Evolutionary conservation across 345 rosid genomes (phyloP).

Genomic region (Reutealis trisperma): DNA sequence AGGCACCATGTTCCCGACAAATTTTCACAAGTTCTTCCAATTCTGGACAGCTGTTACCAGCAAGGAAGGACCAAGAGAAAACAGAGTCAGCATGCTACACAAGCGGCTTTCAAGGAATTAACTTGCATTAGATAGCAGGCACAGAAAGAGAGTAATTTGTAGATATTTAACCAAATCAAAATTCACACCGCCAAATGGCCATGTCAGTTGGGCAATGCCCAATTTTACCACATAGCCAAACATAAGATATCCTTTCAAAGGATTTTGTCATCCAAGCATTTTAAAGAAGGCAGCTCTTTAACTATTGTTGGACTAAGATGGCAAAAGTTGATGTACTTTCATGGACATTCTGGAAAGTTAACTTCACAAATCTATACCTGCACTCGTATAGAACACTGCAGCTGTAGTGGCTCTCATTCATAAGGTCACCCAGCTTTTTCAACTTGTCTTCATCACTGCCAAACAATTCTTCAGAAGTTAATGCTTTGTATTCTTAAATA

Average conservation of each 20-base stretch:
- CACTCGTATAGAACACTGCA: conserved; percentile 90
- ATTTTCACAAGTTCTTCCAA: conserved; percentile 84
- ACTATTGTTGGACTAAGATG: not conserved
- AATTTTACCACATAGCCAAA: not conserved
- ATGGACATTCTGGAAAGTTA: not conserved
- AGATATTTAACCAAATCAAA: not conserved
- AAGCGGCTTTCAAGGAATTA: not conserved
- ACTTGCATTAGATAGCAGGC: not conserved
- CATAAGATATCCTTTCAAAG: not conserved
- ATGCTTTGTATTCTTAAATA: conserved; percentile 3
- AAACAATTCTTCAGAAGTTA: conserved; percentile 15
- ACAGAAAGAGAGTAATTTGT: no score
- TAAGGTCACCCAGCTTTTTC: conserved; percentile 84
- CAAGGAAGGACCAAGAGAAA: not conserved
- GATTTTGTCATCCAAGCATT: not conserved
- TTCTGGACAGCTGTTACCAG: conserved; percentile 72
- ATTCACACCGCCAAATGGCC: not conserved
- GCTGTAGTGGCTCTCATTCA: conserved; percentile 94
- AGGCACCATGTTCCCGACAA: conserved; percentile 69
- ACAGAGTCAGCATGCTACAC: not conserved
- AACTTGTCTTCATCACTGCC: conserved; percentile 87
- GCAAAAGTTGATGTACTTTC: no score
- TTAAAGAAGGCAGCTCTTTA: not conserved
- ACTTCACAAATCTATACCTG: conserved; percentile 51
- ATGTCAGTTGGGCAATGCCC: not conserved